These are phyloP conservation scores for Paramecium bursaria DNA, from an alignment of 73 alveolate species.

Conservation along the genomic window DNA sequence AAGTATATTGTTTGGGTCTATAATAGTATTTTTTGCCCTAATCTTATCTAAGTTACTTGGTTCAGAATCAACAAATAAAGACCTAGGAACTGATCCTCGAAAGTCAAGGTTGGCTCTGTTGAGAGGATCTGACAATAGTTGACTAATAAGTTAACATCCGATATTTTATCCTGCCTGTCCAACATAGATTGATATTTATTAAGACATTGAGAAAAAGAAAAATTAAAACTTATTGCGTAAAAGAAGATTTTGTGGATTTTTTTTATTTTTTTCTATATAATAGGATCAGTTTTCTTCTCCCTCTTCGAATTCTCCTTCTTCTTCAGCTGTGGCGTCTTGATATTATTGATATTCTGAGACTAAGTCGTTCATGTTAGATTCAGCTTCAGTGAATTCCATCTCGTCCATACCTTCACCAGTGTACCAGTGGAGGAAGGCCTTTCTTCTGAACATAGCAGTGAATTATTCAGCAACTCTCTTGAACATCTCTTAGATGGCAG, in stretches of 20 bases:
- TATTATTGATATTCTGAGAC: slow-evolving; percentile 95
- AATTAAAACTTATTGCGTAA: too few species aligned
- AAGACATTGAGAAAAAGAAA: too few species aligned
- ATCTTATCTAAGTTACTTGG: slow-evolving; percentile 74
- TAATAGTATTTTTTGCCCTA: too few species aligned
- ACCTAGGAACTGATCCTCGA: slow-evolving; percentile 78
- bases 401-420: slow-evolving; percentile 98
- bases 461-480: slow-evolving; percentile 98
- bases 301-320: slow-evolving; percentile 79
- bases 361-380: slow-evolving; percentile 96
- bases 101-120: too few species aligned
- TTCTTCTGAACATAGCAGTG: slow-evolving; percentile 98
- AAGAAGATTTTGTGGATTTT: not conserved
- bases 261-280: not conserved
- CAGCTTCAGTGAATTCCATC: slow-evolving; percentile 96
- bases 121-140: too few species aligned
- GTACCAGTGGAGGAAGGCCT: slow-evolving; percentile 98
- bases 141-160: too few species aligned
- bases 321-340: slow-evolving; percentile 98
- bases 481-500: slow-evolving; percentile 98
- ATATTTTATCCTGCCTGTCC: too few species aligned
- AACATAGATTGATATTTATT: too few species aligned
- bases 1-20: too few species aligned
- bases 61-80: slow-evolving; percentile 75
- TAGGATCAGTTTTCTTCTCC: too few species aligned